Evolutionary conservation across 805 yeast genomes (phyloP).

Genomic region (Kuraishia cidri): DNA sequence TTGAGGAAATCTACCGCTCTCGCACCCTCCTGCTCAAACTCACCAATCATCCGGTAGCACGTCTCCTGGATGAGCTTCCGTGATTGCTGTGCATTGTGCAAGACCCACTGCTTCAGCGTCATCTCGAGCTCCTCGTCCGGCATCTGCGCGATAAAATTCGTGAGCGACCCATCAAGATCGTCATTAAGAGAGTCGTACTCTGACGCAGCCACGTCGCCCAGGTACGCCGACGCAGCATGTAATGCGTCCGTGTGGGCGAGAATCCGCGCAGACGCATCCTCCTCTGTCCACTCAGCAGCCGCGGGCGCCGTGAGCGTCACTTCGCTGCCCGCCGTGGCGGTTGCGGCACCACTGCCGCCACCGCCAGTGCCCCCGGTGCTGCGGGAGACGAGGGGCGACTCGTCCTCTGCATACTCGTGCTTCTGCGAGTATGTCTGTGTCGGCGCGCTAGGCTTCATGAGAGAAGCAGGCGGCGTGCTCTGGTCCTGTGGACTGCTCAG

Average conservation of each 20-base stretch:
- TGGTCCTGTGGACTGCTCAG: too few species aligned
- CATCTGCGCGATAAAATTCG: conserved; percentile 57
- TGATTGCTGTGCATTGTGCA: conserved; percentile 44
- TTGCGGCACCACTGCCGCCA: too few species aligned
- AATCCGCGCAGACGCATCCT: background rate
- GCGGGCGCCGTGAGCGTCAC: background rate
- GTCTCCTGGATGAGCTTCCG: conserved; percentile 35
- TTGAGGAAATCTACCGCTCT: conserved; percentile 28
- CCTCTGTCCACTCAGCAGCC: background rate
- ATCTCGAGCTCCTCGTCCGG: conserved; percentile 61
- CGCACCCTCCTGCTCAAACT: conserved; percentile 38
- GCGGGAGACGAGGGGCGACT: too few species aligned
- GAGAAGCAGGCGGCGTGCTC: too few species aligned
- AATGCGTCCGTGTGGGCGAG: too few species aligned
- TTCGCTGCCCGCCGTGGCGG: background rate
- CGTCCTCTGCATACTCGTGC: too few species aligned
- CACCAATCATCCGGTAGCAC: conserved; percentile 35
- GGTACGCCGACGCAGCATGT: conserved; percentile 9
- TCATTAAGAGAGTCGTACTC: conserved; percentile 33
- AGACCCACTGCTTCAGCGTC: conserved; percentile 68
- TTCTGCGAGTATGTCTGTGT: too few species aligned
- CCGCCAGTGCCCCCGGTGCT: too few species aligned
- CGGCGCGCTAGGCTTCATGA: too few species aligned
- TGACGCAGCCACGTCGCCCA: conserved; percentile 23
- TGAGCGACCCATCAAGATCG: conserved; percentile 58